phyloP scores from a whole-genome alignment of 2,329 filamentous ascomycete genomes.

The Neopestalotiopsis sp. region DNA sequence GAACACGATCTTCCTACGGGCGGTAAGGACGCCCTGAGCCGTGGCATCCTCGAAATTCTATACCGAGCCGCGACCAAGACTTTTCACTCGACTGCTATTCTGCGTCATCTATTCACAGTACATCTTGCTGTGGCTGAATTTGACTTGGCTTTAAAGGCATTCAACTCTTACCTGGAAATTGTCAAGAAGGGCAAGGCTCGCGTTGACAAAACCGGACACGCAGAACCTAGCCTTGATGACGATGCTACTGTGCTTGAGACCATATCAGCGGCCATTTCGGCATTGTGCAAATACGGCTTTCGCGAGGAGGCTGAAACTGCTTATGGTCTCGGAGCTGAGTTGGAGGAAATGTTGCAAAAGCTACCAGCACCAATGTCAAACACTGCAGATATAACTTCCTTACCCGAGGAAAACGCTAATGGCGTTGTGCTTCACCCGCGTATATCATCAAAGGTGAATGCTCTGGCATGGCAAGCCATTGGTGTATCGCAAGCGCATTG shows the following conservation, averaged over 20 bases:
- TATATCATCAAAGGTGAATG: constrained; percentile 66
- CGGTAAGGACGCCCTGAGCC: constrained; percentile 76
- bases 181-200: constrained; percentile 84
- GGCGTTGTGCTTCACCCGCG: constrained; percentile 41
- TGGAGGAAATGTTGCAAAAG: constrained; percentile 78
- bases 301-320: constrained; percentile 79
- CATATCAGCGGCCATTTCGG: constrained; percentile 77
- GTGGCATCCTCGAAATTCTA: constrained; percentile 81
- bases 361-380: constrained; percentile 41
- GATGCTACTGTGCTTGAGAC: constrained; percentile 80
- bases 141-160: constrained; percentile 86
- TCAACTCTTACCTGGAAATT: constrained; percentile 91
- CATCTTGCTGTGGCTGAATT: constrained; percentile 91
- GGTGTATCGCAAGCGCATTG: constrained; percentile 87
- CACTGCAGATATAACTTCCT: constrained; percentile 31
- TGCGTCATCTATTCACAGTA: constrained; percentile 85
- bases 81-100: constrained; percentile 89
- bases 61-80: constrained; percentile 92
- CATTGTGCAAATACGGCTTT: constrained; percentile 83
- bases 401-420: constrained; percentile 38
- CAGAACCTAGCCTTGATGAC: constrained; percentile 75
- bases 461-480: constrained; percentile 80
- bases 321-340: constrained; percentile 68
- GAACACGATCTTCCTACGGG: constrained; percentile 82
- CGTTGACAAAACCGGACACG: constrained; percentile 76